Percentiles rank a stretch among this genome's conserved stretches.
Conservation (phyloP, 768 basidiomycete species). For the Amanita brunnescens region DNA sequence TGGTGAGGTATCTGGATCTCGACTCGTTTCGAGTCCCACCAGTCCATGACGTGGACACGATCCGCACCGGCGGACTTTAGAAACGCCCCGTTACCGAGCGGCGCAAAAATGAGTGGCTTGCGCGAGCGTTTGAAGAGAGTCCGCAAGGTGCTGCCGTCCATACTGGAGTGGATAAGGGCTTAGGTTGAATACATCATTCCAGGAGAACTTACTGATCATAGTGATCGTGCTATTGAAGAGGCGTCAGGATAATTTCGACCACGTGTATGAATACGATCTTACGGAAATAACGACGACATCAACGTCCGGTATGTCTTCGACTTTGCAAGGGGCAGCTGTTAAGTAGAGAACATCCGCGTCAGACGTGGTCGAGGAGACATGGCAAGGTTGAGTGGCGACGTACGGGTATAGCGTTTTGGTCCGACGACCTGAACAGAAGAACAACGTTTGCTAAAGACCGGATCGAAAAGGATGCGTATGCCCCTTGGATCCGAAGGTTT, state of each 20-base stretch:
- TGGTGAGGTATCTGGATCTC: slow-evolving; percentile 20
- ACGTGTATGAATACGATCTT: slow-evolving; percentile 13
- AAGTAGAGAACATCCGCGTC: not conserved
- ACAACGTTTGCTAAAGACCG: slow-evolving; percentile 45
- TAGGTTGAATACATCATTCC: not conserved
- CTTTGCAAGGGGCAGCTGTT: slow-evolving; percentile 37
- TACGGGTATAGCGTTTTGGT: slow-evolving; percentile 40
- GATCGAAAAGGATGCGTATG: slow-evolving; percentile 43
- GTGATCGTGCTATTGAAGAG: slow-evolving; percentile 33
- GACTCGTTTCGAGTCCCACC: slow-evolving; percentile 48
- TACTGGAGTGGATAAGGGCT: slow-evolving; percentile 17
- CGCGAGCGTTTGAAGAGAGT: slow-evolving; percentile 26
- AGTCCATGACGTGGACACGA: slow-evolving; percentile 48
- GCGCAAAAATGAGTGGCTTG: slow-evolving; percentile 47
- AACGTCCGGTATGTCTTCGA: slow-evolving; percentile 50
- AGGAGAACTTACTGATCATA: slow-evolving; percentile 36
- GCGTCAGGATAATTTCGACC: not conserved
- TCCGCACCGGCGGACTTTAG: slow-evolving; percentile 33
- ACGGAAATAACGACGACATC: slow-evolving; percentile 58
- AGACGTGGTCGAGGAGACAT: not conserved
- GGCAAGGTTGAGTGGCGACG: slow-evolving; percentile 12
- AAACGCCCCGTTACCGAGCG: slow-evolving; percentile 40
- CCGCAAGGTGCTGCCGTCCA: slow-evolving; percentile 35
- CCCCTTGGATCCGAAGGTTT: slow-evolving; percentile 23
- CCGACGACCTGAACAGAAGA: slow-evolving; percentile 37